Conservation (phyloP, 129 eudicot genomes). For the Helianthus annuus region DNA sequence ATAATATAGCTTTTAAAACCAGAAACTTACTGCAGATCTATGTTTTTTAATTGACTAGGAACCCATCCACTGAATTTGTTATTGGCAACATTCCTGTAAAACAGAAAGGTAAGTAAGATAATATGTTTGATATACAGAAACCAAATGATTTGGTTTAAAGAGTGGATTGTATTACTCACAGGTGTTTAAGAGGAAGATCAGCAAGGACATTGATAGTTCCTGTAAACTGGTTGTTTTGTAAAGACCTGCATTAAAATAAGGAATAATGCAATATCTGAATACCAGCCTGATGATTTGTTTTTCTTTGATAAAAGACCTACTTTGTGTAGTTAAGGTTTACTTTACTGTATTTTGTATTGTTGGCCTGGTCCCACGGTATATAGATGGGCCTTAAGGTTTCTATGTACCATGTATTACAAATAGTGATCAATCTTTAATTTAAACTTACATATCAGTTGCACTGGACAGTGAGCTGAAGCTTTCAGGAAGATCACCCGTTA, state of each 20-base stretch:
- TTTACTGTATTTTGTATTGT: too few species aligned
- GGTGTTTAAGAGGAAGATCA: constrained; percentile 75
- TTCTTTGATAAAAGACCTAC: too few species aligned
- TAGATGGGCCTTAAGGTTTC: too few species aligned
- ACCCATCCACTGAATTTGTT: constrained; percentile 89
- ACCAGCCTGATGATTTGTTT: too few species aligned
- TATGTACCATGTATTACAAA: too few species aligned
- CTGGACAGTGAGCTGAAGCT: constrained; percentile 64
- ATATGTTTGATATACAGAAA: not conserved
- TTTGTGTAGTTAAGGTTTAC: too few species aligned
- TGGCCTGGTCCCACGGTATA: too few species aligned
- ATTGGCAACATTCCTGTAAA: constrained; percentile 72
- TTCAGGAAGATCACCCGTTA: constrained; percentile 76
- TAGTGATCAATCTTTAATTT: too few species aligned
- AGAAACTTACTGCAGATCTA: constrained; percentile 76
- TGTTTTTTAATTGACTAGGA: constrained; percentile 69
- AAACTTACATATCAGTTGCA: constrained; percentile 63
- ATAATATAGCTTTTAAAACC: not conserved
- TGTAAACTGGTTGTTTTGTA: constrained; percentile 95
- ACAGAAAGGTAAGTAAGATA: not conserved
- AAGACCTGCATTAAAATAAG: constrained; percentile 55
- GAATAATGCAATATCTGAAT: too few species aligned
- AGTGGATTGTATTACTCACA: constrained; percentile 50
- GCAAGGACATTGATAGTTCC: constrained; percentile 91
- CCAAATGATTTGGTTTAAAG: not conserved